A percentile compares a stretch with the other conserved stretches of the same genome.
Conservation (phyloP, 345 rosid genomes). For the Populus ilicifolia region DNA sequence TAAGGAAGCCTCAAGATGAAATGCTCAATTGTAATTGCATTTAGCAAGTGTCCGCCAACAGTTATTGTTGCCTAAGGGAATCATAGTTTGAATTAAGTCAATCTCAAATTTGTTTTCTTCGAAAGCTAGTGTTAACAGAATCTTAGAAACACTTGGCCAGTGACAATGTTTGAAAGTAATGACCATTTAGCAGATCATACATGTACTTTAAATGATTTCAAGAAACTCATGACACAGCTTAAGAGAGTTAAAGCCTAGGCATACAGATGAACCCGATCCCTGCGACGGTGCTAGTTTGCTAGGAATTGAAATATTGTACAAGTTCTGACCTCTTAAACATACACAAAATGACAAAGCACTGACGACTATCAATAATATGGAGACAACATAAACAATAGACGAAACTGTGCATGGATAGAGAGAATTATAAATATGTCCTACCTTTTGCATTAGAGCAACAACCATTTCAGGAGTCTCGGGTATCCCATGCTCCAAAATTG, state of each 20-base stretch:
- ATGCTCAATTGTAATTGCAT: constrained; percentile 83
- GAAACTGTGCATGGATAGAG: neutral
- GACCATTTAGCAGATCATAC: neutral
- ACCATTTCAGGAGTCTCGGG: constrained; percentile 75
- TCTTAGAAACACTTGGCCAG: neutral
- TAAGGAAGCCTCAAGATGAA: constrained; percentile 89
- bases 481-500: constrained; percentile 74
- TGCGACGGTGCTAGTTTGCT: neutral
- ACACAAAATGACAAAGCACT: neutral
- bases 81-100: neutral
- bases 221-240: neutral
- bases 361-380: neutral
- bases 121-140: neutral
- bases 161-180: neutral
- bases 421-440: constrained; percentile 15
- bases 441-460: constrained; percentile 90
- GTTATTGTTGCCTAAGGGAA: constrained; percentile 63
- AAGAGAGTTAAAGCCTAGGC: neutral
- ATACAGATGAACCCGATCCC: neutral
- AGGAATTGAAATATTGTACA: neutral
- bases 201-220: neutral
- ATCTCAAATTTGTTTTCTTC: neutral
- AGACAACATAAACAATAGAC: neutral
- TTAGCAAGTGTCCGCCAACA: constrained; percentile 72
- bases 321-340: neutral